Conservation (phyloP, 352 stramenopile species). For the Globisporangium canariense region DNA sequence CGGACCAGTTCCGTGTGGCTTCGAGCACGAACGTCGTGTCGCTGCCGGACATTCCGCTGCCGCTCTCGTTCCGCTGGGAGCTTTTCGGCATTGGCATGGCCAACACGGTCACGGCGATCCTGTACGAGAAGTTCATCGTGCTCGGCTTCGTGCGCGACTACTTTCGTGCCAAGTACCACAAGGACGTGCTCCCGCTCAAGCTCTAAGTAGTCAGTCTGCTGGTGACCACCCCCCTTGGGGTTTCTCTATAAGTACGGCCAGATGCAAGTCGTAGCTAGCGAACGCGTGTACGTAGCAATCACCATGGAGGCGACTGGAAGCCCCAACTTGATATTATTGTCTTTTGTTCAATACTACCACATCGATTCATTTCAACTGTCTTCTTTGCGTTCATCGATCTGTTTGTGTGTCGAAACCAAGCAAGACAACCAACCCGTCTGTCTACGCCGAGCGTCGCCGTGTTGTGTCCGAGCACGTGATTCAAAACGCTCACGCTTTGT, state of each 20-base stretch:
- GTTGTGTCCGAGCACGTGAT: too few species aligned
- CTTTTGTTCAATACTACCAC: constrained; percentile 10
- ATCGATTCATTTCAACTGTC: not conserved
- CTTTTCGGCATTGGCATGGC: constrained; percentile 55
- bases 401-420: too few species aligned
- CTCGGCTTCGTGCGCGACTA: constrained; percentile 63
- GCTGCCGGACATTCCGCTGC: constrained; percentile 67
- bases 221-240: not conserved
- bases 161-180: constrained; percentile 64
- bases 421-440: too few species aligned
- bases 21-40: constrained; percentile 73
- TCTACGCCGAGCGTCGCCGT: too few species aligned
- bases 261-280: constrained; percentile 13
- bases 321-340: constrained; percentile 9
- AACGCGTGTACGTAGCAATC: constrained; percentile 1
- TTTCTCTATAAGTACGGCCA: constrained; percentile 8
- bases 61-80: constrained; percentile 55
- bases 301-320: not conserved
- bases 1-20: constrained; percentile 67
- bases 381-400: not conserved
- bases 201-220: constrained; percentile 29
- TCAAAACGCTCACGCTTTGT: too few species aligned
- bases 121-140: constrained; percentile 67
- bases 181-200: constrained; percentile 56
- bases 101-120: constrained; percentile 47